A percentile compares a stretch with the other conserved stretches of the same genome.
phyloP scores from a whole-genome alignment of 371 early-diverging fungal genomes.

The Zychaea mexicana region DNA sequence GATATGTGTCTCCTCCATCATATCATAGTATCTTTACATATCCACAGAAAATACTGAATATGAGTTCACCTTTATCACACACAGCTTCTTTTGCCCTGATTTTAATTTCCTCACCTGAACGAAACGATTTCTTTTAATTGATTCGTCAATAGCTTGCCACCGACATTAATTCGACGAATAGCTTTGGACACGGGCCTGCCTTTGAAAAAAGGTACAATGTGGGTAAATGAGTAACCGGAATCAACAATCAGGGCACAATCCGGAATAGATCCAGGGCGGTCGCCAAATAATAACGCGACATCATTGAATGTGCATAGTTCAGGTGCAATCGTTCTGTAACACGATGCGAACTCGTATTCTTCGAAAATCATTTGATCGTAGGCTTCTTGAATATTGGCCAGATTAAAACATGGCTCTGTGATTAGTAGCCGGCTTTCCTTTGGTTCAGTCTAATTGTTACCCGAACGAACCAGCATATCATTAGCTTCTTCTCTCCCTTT shows the following conservation, averaged over 20 bases:
- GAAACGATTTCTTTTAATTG: constrained; percentile 89
- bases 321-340: constrained; percentile 60
- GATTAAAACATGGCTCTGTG: constrained; percentile 83
- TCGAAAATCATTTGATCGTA: constrained; percentile 89
- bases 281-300: constrained; percentile 48
- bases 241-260: constrained; percentile 80
- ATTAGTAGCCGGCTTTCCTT: constrained; percentile 64
- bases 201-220: constrained; percentile 72
- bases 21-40: constrained; percentile 78
- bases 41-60: too few relatives aligned
- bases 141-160: constrained; percentile 85
- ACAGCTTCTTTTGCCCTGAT: too few relatives aligned
- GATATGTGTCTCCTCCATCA: constrained; percentile 90
- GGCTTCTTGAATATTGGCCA: constrained; percentile 67
- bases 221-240: constrained; percentile 83
- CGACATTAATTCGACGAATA: constrained; percentile 72
- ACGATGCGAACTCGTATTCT: constrained; percentile 74
- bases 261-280: constrained; percentile 42
- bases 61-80: too few relatives aligned
- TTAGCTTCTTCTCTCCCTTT: not conserved
- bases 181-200: constrained; percentile 59
- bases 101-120: constrained; percentile 63
- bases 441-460: constrained; percentile 56
- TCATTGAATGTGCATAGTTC: constrained; percentile 55
- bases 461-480: not conserved